phyloP scores from a whole-genome alignment of 2,329 filamentous ascomycete genomes.

The Colletotrichum lindemuthianum region DNA sequence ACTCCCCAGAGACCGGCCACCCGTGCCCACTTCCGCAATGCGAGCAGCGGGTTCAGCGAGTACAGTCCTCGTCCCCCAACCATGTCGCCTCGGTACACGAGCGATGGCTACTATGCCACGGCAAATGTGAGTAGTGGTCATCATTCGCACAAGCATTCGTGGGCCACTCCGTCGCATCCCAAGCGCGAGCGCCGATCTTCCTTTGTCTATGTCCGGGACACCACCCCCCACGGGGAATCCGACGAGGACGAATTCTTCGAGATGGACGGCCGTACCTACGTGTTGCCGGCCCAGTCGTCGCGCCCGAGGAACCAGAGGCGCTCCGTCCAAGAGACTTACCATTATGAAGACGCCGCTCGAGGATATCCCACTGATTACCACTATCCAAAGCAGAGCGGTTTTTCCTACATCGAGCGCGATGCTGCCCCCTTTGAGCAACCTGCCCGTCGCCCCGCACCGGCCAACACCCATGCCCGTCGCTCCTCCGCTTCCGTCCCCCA shows the following conservation, averaged over 20 bases:
- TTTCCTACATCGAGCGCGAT: constrained; percentile 48
- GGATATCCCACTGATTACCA: constrained; percentile 68
- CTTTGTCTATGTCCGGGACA: constrained; percentile 65
- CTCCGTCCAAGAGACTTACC: constrained; percentile 32
- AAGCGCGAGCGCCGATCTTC: constrained; percentile 66
- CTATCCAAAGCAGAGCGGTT: constrained; percentile 63
- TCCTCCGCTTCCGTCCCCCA: constrained; percentile 59
- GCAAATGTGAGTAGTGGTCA: constrained; percentile 71
- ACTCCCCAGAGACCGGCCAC: constrained; percentile 65
- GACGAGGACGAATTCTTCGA: constrained; percentile 72
- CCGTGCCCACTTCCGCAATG: constrained; percentile 59
- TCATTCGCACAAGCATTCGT: constrained; percentile 59
- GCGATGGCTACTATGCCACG: constrained; percentile 71
- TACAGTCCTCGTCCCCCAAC: constrained; percentile 58
- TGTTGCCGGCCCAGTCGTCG: constrained; percentile 62
- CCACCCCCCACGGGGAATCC: constrained; percentile 69
- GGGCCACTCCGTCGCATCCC: constrained; percentile 54
- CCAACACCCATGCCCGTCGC: constrained; percentile 56
- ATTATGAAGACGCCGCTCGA: constrained; percentile 54
- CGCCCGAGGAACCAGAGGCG: constrained; percentile 44
- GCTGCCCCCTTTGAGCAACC: constrained; percentile 53
- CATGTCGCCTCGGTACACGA: constrained; percentile 70
- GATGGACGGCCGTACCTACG: constrained; percentile 62
- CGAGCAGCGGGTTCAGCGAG: constrained; percentile 53
- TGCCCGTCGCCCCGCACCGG: constrained; percentile 54